Evolutionary conservation across 78 protist species (phyloP), one percentile per base, ranked within the genome.

Genomic region (Dictyostelium capitatum): DNA sequence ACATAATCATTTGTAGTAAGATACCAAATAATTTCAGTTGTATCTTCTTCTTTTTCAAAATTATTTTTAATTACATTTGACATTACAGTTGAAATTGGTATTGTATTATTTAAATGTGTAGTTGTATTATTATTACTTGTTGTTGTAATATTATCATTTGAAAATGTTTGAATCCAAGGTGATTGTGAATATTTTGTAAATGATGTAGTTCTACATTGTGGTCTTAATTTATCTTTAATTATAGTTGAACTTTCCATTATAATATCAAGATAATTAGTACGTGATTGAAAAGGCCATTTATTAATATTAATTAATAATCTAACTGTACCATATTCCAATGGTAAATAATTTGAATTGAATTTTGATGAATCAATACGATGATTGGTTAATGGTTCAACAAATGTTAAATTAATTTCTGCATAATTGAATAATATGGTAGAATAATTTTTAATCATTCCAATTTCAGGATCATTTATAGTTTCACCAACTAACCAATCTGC

Each of bases 191-290:
- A 67, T 15, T 19, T 67, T 15, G 75, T 67, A 19, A 67, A 67
- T 67, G 75, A 67, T 0, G 75, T 67, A 15, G 75, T 67, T 30
- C 75, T 47, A 67, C 75, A 67, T 15, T 28, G 17, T 30, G 75
- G 75, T 67, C 75, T 72, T 46, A 20, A 23, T 72, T 43, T 72
- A 43, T 72, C 79, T 20, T 32, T 72, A 8, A 32, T 72, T 19
- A 43, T n/a, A 32, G 19, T 43, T 46, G 50, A 17, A 43, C 57
- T 72, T 17, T 32, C 50, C 54, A 72, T 43, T 17, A 72, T 8
- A 20, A 72, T 19, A 43, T 72, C 79, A 3, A 72, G 43, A 46
- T 72, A 43, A 72, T 72, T 72, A 41, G 79, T 72, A 19, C 79
- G 32, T 41, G 17, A n/a, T 72, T 32, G 54, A 30, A 72, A 72